Evolutionary conservation across 2,329 filamentous ascomycete genomes (phyloP), one percentile per base, ranked within the genome.

Genomic region (Microascus cirrosus): DNA sequence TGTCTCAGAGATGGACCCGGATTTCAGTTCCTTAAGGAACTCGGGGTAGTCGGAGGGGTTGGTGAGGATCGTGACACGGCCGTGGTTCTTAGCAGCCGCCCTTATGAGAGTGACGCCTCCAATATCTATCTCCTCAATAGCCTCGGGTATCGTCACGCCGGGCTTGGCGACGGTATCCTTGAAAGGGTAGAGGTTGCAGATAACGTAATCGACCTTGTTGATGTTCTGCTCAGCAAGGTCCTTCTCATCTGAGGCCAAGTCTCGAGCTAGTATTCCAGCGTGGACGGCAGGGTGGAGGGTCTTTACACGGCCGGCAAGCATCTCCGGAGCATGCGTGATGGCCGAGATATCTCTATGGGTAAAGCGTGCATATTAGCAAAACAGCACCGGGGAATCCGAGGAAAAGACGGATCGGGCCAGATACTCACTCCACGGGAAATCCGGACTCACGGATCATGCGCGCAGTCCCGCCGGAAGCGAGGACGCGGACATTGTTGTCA

Each of bases 111-210:
- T 99, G 56, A 99, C 94, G 66, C 94, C 94, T 63, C 92, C 94
- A 70, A 99, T 96, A 74, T 99, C 94, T 67, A 99, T 95, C 78
- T 99, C 94, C 77, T 99, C 94, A 45, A 99, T 93, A 56, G 94
- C 94, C 76, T 99, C 93, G 56, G 90, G 85, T 62, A 99, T 89
- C 61, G 93, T 97, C 67, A 99, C 94, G 68, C 96, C 95, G 77
- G 95, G 85, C 81, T 96, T 95, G 66, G 91, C 88, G 65, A 99
- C 86, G 35, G 94, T 99, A 71, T 97, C 92, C 79, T 96, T 96
- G 85, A 99, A 99, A 13, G 94, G 94, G 74, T 99, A 97, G 58
- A 99, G 82, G 77, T 99, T 99, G 86, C 94, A 97, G 70, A 99
- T 87, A 66, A 96, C 90, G 67, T 87, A 95, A 81, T 95, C 90